Evolutionary conservation across 768 basidiomycete species (phyloP).

Genomic region (Xerocomus spinulosus): DNA sequence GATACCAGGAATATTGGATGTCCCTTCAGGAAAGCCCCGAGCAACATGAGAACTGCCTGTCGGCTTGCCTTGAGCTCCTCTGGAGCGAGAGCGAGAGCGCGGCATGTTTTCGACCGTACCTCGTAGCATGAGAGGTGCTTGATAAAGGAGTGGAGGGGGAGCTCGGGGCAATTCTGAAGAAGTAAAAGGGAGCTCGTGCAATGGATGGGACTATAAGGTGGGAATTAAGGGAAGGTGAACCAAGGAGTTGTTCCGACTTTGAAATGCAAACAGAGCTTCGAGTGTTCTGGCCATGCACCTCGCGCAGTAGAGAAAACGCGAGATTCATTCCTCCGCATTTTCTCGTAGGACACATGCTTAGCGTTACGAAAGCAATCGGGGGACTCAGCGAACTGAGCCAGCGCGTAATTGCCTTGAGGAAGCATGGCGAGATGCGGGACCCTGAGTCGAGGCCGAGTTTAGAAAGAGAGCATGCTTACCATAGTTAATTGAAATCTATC

Average conservation of each 20-base stretch:
- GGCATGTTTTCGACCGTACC: conserved; percentile 29
- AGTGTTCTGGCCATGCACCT: conserved; percentile 34
- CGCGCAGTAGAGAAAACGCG: conserved; percentile 31
- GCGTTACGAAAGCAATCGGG: conserved; percentile 33
- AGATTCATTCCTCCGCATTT: conserved; percentile 34
- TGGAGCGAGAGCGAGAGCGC: conserved; percentile 23
- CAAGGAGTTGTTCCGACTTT: conserved; percentile 28
- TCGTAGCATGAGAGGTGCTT: conserved; percentile 27
- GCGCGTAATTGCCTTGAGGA: conserved; percentile 36
- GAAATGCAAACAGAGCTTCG: conserved; percentile 33
- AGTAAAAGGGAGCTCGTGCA: conserved; percentile 13
- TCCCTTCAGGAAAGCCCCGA: conserved; percentile 28
- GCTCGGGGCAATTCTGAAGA: conserved; percentile 21
- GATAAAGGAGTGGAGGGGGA: conserved; percentile 22
- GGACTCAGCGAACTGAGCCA: conserved; percentile 35
- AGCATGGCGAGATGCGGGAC: conserved; percentile 26
- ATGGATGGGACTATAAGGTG: conserved; percentile 27
- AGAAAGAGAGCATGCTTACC: conserved; percentile 19
- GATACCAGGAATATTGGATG: conserved; percentile 19
- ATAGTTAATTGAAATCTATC: conserved; percentile 33
- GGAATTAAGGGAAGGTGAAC: conserved; percentile 27
- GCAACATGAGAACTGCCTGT: conserved; percentile 18
- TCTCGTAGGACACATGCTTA: conserved; percentile 28
- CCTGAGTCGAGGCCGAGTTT: conserved; percentile 24
- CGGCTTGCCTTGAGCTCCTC: conserved; percentile 25